A percentile compares a stretch with the other conserved stretches of the same genome.
These are phyloP conservation scores for Moesziomyces sp. DNA, from an alignment of 1,284 basidiomycete genomes.

Conservation along the genomic window DNA sequence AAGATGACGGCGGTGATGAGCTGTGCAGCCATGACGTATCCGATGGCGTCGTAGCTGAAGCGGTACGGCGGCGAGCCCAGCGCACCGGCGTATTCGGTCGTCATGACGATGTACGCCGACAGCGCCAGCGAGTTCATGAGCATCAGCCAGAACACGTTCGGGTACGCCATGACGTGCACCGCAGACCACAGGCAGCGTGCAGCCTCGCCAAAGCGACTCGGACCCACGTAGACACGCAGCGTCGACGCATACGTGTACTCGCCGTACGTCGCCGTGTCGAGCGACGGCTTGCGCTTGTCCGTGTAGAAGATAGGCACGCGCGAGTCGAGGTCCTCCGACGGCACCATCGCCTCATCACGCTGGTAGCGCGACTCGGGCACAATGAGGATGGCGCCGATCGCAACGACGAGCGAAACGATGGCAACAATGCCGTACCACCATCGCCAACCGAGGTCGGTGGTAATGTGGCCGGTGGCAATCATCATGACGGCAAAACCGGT, in stretches of 20 bases:
- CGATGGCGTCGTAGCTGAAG: constrained; percentile 5
- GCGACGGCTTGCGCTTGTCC: constrained; percentile 9
- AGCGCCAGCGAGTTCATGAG: constrained; percentile 11
- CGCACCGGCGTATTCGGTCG: constrained; percentile 4
- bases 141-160: constrained; percentile 6
- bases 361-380: constrained; percentile 7
- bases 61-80: constrained; percentile 4
- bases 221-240: constrained; percentile 3
- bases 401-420: constrained; percentile 6
- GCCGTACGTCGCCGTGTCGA: constrained; percentile 9
- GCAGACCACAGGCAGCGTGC: constrained; percentile 4
- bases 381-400: not conserved
- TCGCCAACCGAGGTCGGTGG: constrained; percentile 1
- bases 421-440: constrained; percentile 9
- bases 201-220: not conserved
- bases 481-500: constrained; percentile 4
- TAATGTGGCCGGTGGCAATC: constrained; percentile 11
- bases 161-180: constrained; percentile 1
- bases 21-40: constrained; percentile 1
- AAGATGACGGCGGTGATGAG: constrained; percentile 1
- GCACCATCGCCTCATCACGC: constrained; percentile 7
- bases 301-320: constrained; percentile 8
- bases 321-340: constrained; percentile 3
- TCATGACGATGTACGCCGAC: constrained; percentile 5
- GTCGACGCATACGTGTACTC: constrained; percentile 3